Conservation (phyloP, 1,139 yeast genomes). For the Scheffersomyces insectosa region DNA sequence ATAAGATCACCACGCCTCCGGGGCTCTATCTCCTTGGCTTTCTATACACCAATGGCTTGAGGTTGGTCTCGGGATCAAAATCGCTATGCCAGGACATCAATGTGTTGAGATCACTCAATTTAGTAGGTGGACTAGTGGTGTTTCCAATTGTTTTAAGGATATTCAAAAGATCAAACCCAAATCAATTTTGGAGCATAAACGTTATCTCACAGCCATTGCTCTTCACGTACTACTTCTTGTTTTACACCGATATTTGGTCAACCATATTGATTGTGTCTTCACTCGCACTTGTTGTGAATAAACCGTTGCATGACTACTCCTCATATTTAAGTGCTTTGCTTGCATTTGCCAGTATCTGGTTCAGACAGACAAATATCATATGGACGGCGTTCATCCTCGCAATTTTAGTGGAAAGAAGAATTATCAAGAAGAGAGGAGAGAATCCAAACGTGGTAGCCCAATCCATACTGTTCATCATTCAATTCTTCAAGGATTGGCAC, state of each 20-base stretch:
- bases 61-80: slow-evolving; percentile 16
- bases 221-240: slow-evolving; percentile 70
- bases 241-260: slow-evolving; percentile 94
- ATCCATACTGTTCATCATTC: slow-evolving; percentile 17
- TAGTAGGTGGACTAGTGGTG: slow-evolving; percentile 60
- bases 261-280: slow-evolving; percentile 55
- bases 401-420: slow-evolving; percentile 50
- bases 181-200: slow-evolving; percentile 50
- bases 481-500: slow-evolving; percentile 24
- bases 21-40: slow-evolving; percentile 77
- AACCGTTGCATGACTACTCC: slow-evolving; percentile 16
- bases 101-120: slow-evolving; percentile 57
- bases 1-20: slow-evolving; percentile 95
- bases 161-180: slow-evolving; percentile 28
- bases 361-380: slow-evolving; percentile 88
- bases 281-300: slow-evolving; percentile 37
- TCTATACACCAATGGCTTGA: slow-evolving; percentile 36
- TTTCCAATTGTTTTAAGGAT: slow-evolving; percentile 43
- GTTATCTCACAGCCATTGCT: slow-evolving; percentile 68
- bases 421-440: slow-evolving; percentile 8
- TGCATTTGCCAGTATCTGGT: slow-evolving; percentile 61
- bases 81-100: slow-evolving; percentile 32
- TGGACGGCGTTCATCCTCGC: slow-evolving; percentile 75
- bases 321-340: slow-evolving; percentile 39
- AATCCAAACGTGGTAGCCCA: slow-evolving; percentile 8